Percentiles rank a stretch among this genome's conserved stretches.
These are phyloP conservation scores for Kwoniella dejecticola DNA, from an alignment of 768 basidiomycete species.

Conservation along the genomic window DNA sequence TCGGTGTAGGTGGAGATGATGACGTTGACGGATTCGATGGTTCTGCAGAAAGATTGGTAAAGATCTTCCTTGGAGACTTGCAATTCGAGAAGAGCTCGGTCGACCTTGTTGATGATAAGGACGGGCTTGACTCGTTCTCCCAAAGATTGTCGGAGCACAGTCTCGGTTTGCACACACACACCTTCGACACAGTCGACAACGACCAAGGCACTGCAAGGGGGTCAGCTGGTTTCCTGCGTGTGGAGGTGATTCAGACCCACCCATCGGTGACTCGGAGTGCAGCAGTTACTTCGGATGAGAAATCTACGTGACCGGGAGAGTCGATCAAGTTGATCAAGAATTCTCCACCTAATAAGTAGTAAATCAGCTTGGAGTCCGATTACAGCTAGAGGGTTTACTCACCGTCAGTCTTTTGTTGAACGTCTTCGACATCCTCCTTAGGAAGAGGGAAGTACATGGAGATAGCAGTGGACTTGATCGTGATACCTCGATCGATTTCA, in stretches of 20 bases:
- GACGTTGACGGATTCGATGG: constrained; percentile 97
- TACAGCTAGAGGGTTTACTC: constrained; percentile 36
- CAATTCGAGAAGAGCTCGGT: constrained; percentile 97
- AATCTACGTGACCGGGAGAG: constrained; percentile 99
- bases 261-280: constrained; percentile 98
- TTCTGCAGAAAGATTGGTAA: constrained; percentile 96
- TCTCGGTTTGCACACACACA: constrained; percentile 99
- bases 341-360: constrained; percentile 66
- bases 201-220: constrained; percentile 75
- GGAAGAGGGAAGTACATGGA: constrained; percentile 98
- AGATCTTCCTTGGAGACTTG: constrained; percentile 96
- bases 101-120: constrained; percentile 99
- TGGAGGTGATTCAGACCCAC: constrained; percentile 29
- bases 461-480: constrained; percentile 99
- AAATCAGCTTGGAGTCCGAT: constrained; percentile 10
- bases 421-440: constrained; percentile 79
- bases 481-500: constrained; percentile 99
- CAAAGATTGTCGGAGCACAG: constrained; percentile 94
- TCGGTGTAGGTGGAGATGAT: constrained; percentile 98
- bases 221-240: neutral
- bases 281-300: constrained; percentile 99
- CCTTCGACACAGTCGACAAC: constrained; percentile 99
- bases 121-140: constrained; percentile 99
- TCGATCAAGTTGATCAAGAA: constrained; percentile 99
- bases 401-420: constrained; percentile 95